These are phyloP conservation scores for Sporothrix inflata DNA, from an alignment of 2,329 filamentous ascomycete species.

Conservation along the genomic window DNA sequence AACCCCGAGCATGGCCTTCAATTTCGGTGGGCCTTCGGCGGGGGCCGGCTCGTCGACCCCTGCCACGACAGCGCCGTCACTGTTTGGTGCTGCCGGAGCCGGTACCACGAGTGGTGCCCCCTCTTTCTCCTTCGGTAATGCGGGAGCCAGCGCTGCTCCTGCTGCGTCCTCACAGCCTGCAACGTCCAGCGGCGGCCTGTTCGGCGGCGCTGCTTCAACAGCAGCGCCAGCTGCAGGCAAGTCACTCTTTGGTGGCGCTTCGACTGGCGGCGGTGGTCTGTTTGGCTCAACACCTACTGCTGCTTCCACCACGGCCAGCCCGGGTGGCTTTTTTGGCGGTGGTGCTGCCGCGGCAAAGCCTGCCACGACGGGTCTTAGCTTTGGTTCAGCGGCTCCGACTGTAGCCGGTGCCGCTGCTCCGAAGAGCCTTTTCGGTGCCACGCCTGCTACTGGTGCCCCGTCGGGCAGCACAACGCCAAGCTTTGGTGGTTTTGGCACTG, in stretches of 20 bases:
- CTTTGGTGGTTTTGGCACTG: constrained; percentile 23
- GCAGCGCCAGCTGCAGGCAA: constrained; percentile 3
- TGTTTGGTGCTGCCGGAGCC: constrained; percentile 26
- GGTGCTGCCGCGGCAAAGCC: constrained; percentile 18
- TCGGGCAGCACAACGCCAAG: constrained; percentile 14
- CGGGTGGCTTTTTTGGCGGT: constrained; percentile 43
- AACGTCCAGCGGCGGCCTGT: constrained; percentile 30
- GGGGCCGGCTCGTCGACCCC: constrained; percentile 44
- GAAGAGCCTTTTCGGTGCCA: constrained; percentile 14
- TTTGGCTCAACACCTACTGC: constrained; percentile 25
- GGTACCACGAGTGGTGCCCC: constrained; percentile 1
- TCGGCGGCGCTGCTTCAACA: constrained; percentile 3
- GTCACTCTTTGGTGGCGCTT: constrained; percentile 26
- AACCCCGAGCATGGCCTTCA: constrained; percentile 35
- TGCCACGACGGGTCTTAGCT: constrained; percentile 31
- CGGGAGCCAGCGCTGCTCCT: constrained; percentile 32
- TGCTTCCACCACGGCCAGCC: not conserved
- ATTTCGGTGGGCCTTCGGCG: constrained; percentile 41
- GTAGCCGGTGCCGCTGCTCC: not conserved
- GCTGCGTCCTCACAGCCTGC: constrained; percentile 37
- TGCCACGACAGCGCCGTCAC: constrained; percentile 46
- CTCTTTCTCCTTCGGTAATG: constrained; percentile 41
- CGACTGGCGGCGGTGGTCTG: constrained; percentile 22
- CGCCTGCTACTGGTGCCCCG: not conserved
- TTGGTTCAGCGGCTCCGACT: constrained; percentile 21